A percentile compares a stretch with the other conserved stretches of the same genome.
Conservation (phyloP, 2,329 filamentous ascomycete species). For the Alternaria sp. region DNA sequence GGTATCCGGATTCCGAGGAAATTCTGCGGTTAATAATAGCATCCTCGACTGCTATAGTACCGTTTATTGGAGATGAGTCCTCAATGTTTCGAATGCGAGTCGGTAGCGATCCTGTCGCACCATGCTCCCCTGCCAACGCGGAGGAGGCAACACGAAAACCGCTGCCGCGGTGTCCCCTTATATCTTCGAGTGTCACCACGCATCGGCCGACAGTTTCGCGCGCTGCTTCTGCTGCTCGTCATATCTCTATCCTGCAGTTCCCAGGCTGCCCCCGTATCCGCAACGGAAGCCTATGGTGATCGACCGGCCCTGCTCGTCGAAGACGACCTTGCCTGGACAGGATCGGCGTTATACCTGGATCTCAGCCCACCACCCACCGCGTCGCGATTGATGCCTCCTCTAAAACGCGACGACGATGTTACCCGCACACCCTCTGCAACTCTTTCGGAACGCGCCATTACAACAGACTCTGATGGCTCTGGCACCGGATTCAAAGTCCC, state of each 20-base stretch:
- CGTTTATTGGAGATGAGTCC: slow-evolving; percentile 23
- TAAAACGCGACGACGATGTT: slow-evolving; percentile 32
- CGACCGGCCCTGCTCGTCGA: slow-evolving; percentile 34
- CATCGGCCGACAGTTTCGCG: slow-evolving; percentile 12
- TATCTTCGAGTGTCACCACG: slow-evolving; percentile 20
- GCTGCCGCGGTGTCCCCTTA: slow-evolving; percentile 25
- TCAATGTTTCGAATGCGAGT: slow-evolving; percentile 24
- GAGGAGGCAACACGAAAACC: slow-evolving; percentile 28
- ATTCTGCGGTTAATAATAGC: slow-evolving; percentile 26
- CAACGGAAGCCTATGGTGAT: slow-evolving; percentile 40
- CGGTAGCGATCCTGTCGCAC: slow-evolving; percentile 42
- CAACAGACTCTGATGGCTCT: slow-evolving; percentile 29
- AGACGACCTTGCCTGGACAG: slow-evolving; percentile 38
- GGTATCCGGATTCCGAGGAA: slow-evolving; percentile 17
- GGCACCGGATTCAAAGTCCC: slow-evolving; percentile 44
- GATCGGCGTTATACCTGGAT: slow-evolving; percentile 40
- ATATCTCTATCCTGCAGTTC: slow-evolving; percentile 33
- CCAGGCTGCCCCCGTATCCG: slow-evolving; percentile 34
- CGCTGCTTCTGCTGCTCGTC: slow-evolving; percentile 35
- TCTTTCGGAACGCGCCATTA: slow-evolving; percentile 33
- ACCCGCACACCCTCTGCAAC: slow-evolving; percentile 28
- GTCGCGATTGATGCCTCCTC: slow-evolving; percentile 44
- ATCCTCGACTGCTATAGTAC: slow-evolving; percentile 8
- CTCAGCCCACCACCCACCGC: slow-evolving; percentile 35
- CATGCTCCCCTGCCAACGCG: slow-evolving; percentile 33